Percentiles rank a stretch among this genome's conserved stretches.
phyloP scores from a whole-genome alignment of 2,329 filamentous ascomycete species.

The Tolypocladium ovalisporum region DNA sequence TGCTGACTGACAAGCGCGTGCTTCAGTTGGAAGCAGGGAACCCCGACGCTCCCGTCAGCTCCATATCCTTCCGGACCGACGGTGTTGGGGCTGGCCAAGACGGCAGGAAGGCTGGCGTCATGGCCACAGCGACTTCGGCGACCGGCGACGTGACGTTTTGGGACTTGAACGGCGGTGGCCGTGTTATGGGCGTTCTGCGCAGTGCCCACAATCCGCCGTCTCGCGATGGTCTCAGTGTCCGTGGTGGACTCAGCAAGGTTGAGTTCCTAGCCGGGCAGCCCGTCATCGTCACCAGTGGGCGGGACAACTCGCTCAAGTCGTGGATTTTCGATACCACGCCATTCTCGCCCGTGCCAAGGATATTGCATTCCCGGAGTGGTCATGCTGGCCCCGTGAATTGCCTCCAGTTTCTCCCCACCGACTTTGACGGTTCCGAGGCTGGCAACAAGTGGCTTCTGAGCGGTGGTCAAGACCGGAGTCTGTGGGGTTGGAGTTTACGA shows the following conservation, averaged over 20 bases:
- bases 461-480: conserved; percentile 75
- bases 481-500: conserved; percentile 94
- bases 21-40: conserved; percentile 58
- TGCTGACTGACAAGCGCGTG: conserved; percentile 64
- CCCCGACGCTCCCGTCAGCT: conserved; percentile 58
- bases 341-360: conserved; percentile 76
- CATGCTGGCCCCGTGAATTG: conserved; percentile 79
- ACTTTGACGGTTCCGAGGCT: conserved; percentile 80
- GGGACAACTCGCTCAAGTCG: conserved; percentile 87
- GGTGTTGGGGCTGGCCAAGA: conserved; percentile 80
- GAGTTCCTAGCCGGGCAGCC: conserved; percentile 87
- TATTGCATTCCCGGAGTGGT: conserved; percentile 76
- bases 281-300: conserved; percentile 78
- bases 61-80: conserved; percentile 85
- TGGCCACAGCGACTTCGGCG: conserved; percentile 74
- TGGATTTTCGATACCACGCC: conserved; percentile 95
- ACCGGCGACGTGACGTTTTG: conserved; percentile 90
- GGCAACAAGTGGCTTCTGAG: conserved; percentile 92
- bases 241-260: conserved; percentile 73
- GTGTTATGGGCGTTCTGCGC: conserved; percentile 75
- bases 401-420: conserved; percentile 74
- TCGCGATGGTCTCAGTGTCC: conserved; percentile 39
- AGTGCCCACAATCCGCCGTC: conserved; percentile 76
- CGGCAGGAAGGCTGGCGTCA: conserved; percentile 75
- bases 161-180: conserved; percentile 85